Base-by-base conservation (phyloP, 2,329 filamentous ascomycete species). In the Fusarium nodosum region DNA sequence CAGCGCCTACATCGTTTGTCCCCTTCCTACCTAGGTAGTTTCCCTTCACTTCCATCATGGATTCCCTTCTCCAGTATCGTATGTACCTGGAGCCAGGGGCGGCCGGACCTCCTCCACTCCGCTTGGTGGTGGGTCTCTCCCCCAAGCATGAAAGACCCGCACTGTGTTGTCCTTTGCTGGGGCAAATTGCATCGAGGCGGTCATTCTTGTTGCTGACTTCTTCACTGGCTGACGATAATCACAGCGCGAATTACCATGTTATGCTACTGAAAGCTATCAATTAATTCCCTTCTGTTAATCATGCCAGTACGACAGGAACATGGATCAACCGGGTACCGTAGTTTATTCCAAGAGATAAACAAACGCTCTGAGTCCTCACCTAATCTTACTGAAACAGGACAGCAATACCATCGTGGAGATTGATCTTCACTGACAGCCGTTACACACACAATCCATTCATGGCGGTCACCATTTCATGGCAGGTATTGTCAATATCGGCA, bases 341-440 rank as follows among this genome's bases (percentile, higher is more conserved):
- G 24, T 52, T 30, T 30, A 20, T 41, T 15, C 22, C 34, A 52
- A 39, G 34, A 31, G 30, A 63, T 41, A 20, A 51, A 56, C 24
- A 44, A 53, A 44, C 28, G 47, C 28, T 46, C 36, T 30, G 45
- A 50, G 69, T 61, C 58, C 52, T 71, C 60, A 31, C 34, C 52
- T 54, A 55, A 53, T 70, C 57, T 68, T 64, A 63, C 63, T 69
- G 63, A 70, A 71, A 69, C 66, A 68, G 42, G 42, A 48, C 50
- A 70, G 46, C 67, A 64, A 44, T 62, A 55, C 33, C 31, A 38
- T 55, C 53, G 61, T 68, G 57, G 63, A 70, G 69, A 69, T 68
- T 66, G 66, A 69, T 68, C 67, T 69, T 68, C 67, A 68, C 64
- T 42, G 36, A 41, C 22, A 51, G n/a, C n/a, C 34, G 63, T 60